These are phyloP conservation scores for Microdochium paspali DNA, from an alignment of 2,329 filamentous ascomycete species.

Conservation along the genomic window DNA sequence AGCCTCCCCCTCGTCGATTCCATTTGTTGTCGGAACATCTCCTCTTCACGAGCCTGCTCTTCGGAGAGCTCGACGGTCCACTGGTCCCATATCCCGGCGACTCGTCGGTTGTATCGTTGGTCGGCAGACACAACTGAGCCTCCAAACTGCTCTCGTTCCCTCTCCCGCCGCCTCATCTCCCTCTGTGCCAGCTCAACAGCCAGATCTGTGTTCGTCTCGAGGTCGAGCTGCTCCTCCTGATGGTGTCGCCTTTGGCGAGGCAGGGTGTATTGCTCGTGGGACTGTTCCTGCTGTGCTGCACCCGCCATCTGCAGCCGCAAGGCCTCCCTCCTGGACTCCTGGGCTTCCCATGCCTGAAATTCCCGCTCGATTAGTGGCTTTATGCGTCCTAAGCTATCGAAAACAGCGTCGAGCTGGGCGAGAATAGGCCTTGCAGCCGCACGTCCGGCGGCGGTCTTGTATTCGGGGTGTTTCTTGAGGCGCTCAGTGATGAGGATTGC, in stretches of 20 bases:
- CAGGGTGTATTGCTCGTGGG: neutral
- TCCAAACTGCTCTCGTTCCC: conserved; percentile 47
- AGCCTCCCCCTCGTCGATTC: conserved; percentile 39
- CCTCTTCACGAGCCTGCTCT: conserved; percentile 25
- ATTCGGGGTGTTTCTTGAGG: conserved; percentile 67
- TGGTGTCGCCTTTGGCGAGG: conserved; percentile 6
- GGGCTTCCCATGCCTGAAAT: conserved; percentile 57
- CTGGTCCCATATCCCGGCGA: conserved; percentile 32
- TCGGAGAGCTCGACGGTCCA: conserved; percentile 24
- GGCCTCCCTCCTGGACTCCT: conserved; percentile 30
- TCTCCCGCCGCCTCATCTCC: conserved; percentile 61
- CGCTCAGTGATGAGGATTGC: conserved; percentile 73
- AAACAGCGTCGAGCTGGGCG: conserved; percentile 43
- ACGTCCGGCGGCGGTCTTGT: conserved; percentile 54
- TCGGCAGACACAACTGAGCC: conserved; percentile 43
- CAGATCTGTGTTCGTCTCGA: conserved; percentile 61
- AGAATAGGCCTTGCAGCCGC: conserved; percentile 47
- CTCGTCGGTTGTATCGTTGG: conserved; percentile 45
- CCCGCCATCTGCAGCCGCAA: conserved; percentile 1
- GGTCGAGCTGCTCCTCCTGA: conserved; percentile 45
- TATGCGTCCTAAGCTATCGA: conserved; percentile 65
- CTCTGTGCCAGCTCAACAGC: conserved; percentile 68
- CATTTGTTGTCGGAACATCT: conserved; percentile 40
- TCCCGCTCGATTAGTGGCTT: conserved; percentile 69
- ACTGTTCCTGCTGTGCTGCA: neutral